Percentiles rank a stretch among this genome's conserved stretches.
These are phyloP conservation scores for Leccinum uliginosum DNA, from an alignment of 768 basidiomycete genomes.

Conservation along the genomic window DNA sequence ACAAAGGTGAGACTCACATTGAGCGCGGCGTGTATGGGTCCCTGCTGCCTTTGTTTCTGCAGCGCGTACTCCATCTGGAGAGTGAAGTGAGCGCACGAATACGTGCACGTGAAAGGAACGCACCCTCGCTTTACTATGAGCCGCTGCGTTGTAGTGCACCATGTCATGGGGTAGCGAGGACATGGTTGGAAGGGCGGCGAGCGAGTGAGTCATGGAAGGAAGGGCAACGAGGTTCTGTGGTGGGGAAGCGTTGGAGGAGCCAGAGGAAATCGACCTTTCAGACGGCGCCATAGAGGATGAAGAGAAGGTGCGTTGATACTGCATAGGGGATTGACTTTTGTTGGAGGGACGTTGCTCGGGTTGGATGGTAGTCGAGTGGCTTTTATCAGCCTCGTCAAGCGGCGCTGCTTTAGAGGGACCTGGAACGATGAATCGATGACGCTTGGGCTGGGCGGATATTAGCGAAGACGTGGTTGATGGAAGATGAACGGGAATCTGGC, in stretches of 20 bases:
- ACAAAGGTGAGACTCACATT: conserved; percentile 15
- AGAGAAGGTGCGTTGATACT: conserved; percentile 28
- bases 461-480: conserved; percentile 29
- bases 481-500: conserved; percentile 33
- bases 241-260: conserved; percentile 29
- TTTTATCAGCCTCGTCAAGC: conserved; percentile 28
- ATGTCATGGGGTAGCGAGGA: conserved; percentile 28
- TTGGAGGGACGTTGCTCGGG: conserved; percentile 8
- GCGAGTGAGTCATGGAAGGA: conserved; percentile 32
- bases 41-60: conserved; percentile 30
- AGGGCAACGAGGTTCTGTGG: conserved; percentile 28
- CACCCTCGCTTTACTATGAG: conserved; percentile 30
- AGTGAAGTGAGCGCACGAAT: conserved; percentile 4
- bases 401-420: conserved; percentile 19
- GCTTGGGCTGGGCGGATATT: conserved; percentile 29
- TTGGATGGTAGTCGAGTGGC: background rate
- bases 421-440: conserved; percentile 23
- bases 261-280: conserved; percentile 31
- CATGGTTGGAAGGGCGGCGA: conserved; percentile 29
- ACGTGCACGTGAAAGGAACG: background rate
- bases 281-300: conserved; percentile 32
- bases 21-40: conserved; percentile 20
- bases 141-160: conserved; percentile 29
- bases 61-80: conserved; percentile 30
- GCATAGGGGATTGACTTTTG: conserved; percentile 23